These are phyloP conservation scores for Silene coronaria DNA, from an alignment of 179 eudicot genomes.

Conservation along the genomic window DNA sequence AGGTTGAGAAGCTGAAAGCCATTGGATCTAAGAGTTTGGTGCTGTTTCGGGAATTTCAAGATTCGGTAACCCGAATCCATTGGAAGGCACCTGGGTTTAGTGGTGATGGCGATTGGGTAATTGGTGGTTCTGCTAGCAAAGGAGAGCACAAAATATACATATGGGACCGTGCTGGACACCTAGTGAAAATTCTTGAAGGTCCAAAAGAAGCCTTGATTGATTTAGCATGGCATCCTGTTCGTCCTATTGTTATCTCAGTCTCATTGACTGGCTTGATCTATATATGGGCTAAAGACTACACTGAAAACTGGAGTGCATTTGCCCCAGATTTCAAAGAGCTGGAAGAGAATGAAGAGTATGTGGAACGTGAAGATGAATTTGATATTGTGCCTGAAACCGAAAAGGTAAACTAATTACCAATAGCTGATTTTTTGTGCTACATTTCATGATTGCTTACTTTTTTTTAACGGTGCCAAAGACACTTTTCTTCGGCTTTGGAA, in stretches of 20 bases:
- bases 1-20: conserved; percentile 60
- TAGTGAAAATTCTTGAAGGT: conserved; percentile 95
- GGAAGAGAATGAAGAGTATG: conserved; percentile 98
- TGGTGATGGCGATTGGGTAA: conserved; percentile 95
- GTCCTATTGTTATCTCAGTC: conserved; percentile 81
- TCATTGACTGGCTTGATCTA: conserved; percentile 77
- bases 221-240: conserved; percentile 98
- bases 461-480: not conserved
- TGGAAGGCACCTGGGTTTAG: conserved; percentile 98
- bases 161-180: conserved; percentile 93
- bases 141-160: conserved; percentile 97
- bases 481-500: not conserved
- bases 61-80: conserved; percentile 81
- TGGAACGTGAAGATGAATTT: conserved; percentile 95
- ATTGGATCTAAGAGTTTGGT: conserved; percentile 71
- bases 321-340: conserved; percentile 98
- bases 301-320: conserved; percentile 99
- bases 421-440: not conserved
- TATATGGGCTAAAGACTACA: conserved; percentile 95
- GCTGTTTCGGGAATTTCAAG: conserved; percentile 83
- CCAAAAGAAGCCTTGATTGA: conserved; percentile 91
- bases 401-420: conserved; percentile 40
- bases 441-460: conserved; percentile 5
- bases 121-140: conserved; percentile 93
- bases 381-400: conserved; percentile 77